Conservation (phyloP, 1,139 yeast species). For the Protomyces arabidopsidicola region DNA sequence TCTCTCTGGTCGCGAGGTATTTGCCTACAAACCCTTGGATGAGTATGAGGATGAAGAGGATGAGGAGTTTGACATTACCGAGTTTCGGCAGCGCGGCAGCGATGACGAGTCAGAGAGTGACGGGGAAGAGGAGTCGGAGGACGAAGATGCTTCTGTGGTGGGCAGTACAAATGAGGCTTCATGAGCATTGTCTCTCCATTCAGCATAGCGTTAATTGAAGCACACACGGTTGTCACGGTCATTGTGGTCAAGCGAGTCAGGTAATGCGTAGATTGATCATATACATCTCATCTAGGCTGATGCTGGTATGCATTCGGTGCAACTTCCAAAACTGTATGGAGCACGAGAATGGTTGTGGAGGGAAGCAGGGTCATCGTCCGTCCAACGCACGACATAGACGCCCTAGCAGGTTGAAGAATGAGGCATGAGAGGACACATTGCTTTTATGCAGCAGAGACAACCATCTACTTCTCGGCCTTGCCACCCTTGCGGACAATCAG, state of each 20-base stretch:
- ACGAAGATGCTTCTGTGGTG: conserved; percentile 8
- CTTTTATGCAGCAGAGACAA: background rate
- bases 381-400: background rate
- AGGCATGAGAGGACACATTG: too few species aligned
- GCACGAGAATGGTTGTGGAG: too few species aligned
- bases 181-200: background rate
- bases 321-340: too few species aligned
- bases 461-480: background rate
- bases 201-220: background rate
- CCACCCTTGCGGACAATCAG: conserved; percentile 20
- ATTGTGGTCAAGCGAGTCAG: background rate
- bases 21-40: conserved; percentile 54
- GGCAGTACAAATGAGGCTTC: conserved; percentile 1
- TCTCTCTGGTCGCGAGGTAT: conserved; percentile 75
- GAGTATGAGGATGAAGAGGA: conserved; percentile 45
- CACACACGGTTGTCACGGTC: background rate
- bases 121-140: background rate
- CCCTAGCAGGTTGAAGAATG: background rate
- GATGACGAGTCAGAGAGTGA: conserved; percentile 10
- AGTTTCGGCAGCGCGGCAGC: conserved; percentile 17
- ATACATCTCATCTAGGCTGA: background rate
- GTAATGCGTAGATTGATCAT: background rate
- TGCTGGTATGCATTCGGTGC: background rate
- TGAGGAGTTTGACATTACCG: conserved; percentile 40
- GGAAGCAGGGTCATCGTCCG: background rate